A percentile compares a stretch with the other conserved stretches of the same genome.
These are phyloP conservation scores for Lipomyces yamanashiensis DNA, from an alignment of 805 yeast species.

Conservation along the genomic window DNA sequence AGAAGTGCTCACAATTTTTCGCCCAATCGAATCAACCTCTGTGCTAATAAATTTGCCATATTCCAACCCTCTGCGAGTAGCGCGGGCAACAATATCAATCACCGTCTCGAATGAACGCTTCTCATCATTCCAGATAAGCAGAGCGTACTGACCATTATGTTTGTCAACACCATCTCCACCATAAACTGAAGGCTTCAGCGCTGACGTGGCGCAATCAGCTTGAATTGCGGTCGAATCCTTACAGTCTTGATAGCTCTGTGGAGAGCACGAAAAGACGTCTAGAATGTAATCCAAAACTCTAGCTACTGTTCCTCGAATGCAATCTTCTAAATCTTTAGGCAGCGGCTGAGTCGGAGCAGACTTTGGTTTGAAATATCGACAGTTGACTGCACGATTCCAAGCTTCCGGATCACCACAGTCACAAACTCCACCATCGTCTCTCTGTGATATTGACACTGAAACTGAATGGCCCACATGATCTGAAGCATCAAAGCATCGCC, in stretches of 20 bases:
- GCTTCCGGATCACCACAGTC: slow-evolving; percentile 92
- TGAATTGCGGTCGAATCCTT: slow-evolving; percentile 16
- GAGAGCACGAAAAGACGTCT: slow-evolving; percentile 52
- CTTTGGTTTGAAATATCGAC: slow-evolving; percentile 50
- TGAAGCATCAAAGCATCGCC: slow-evolving; percentile 70
- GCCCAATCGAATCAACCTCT: slow-evolving; percentile 64
- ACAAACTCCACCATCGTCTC: slow-evolving; percentile 75
- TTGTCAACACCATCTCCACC: slow-evolving; percentile 45
- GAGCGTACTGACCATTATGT: slow-evolving; percentile 29
- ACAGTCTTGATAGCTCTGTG: slow-evolving; percentile 34
- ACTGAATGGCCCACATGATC: slow-evolving; percentile 76
- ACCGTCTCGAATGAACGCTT: slow-evolving; percentile 77
- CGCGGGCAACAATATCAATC: slow-evolving; percentile 61
- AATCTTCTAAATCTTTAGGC: slow-evolving; percentile 52
- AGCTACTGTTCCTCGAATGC: slow-evolving; percentile 52
- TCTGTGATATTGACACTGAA: slow-evolving; percentile 61
- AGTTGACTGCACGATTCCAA: slow-evolving; percentile 61
- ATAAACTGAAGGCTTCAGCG: slow-evolving; percentile 52
- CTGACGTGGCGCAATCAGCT: slow-evolving; percentile 38
- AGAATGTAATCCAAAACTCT: slow-evolving; percentile 61
- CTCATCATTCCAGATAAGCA: slow-evolving; percentile 79
- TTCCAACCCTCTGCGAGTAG: slow-evolving; percentile 65
- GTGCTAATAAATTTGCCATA: slow-evolving; percentile 76
- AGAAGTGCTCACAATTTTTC: slow-evolving; percentile 70
- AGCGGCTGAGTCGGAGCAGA: slow-evolving; percentile 42